Base-by-base conservation (phyloP, 352 stramenopile species). In the Phytophthora sansomeana region DNA sequence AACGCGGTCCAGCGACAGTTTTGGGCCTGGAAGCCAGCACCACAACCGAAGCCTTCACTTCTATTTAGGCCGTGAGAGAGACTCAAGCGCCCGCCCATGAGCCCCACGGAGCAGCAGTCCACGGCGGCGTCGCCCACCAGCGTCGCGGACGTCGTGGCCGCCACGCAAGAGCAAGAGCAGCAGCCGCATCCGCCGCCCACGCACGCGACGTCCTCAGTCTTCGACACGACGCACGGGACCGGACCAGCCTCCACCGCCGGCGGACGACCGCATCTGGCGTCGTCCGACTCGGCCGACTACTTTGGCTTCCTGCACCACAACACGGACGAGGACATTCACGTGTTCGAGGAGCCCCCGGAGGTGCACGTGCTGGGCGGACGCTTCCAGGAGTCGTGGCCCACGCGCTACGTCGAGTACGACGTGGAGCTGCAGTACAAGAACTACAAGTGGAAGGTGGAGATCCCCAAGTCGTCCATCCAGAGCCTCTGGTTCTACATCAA, bases 401-500 rank as follows among this genome's bases (percentile, higher is more conserved):
- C 85, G 42, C 81, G 84, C 32, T 93, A 91, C 49, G 81, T 96
- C 65, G 87, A 96, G 75, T 96, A 92, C 56, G 85, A 94, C 55
- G 77, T 96, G 13, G 81, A 96, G 82, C 36, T 89, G 5, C 67
- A 76, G 46, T 96, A 96, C 83, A 89, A 85, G 52, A 83, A 67
- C 19, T 92, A 87, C 32, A 89, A 75, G 69, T 93, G 87, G 85
- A 83, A 92, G 39, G 85, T 93, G n/a, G 87, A 93, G 69, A 89
- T 94, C 57, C 75, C 87, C 41, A 96, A 94, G 69, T 92, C 79
- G 35, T 84, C 80, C 26, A 77, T 96, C 19, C 93, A 89, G 24
- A 87, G 85, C 17, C 71, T 96, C 16, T 96, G 87, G 87, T 92
- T 96, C 58, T 90, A 90, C 63, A 91, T 96, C 63, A 96, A 96